Conservation (phyloP, 768 basidiomycete species). For the Tricholoma sp. region DNA sequence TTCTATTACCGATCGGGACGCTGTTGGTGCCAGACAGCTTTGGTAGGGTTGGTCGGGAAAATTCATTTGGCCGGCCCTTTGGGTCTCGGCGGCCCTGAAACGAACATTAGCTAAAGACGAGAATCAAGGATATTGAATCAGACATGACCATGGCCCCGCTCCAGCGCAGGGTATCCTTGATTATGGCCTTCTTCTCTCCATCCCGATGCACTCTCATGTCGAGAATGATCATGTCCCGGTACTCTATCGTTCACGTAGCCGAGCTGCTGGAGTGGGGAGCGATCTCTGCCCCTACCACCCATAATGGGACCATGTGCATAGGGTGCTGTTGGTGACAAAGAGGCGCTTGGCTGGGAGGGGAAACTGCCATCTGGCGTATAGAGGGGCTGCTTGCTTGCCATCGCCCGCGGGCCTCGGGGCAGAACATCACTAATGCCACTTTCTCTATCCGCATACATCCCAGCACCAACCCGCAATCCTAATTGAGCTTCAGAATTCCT, state of each 20-base stretch:
- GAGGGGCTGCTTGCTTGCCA: constrained; percentile 16
- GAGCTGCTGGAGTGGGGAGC: constrained; percentile 16
- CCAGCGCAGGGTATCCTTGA: constrained; percentile 1
- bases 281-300: constrained; percentile 7
- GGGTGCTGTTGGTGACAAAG: constrained; percentile 8
- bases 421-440: constrained; percentile 3
- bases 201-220: constrained; percentile 1
- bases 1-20: constrained; percentile 32
- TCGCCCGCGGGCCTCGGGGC: constrained; percentile 25
- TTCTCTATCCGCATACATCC: constrained; percentile 28
- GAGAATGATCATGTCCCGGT: background rate
- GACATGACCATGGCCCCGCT: constrained; percentile 6
- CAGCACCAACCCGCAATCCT: constrained; percentile 12
- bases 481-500: constrained; percentile 4
- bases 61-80: constrained; percentile 20
- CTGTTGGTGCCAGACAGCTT: constrained; percentile 31
- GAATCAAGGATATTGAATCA: background rate
- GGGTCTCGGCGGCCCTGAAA: constrained; percentile 20
- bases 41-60: constrained; percentile 11
- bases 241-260: constrained; percentile 1
- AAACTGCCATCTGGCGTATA: background rate
- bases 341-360: background rate
- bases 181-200: constrained; percentile 9
- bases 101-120: background rate
- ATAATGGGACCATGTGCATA: constrained; percentile 2